Evolutionary conservation across 441 rosid genomes (phyloP).

Genomic region (Pelargonium exstipulatum): DNA sequence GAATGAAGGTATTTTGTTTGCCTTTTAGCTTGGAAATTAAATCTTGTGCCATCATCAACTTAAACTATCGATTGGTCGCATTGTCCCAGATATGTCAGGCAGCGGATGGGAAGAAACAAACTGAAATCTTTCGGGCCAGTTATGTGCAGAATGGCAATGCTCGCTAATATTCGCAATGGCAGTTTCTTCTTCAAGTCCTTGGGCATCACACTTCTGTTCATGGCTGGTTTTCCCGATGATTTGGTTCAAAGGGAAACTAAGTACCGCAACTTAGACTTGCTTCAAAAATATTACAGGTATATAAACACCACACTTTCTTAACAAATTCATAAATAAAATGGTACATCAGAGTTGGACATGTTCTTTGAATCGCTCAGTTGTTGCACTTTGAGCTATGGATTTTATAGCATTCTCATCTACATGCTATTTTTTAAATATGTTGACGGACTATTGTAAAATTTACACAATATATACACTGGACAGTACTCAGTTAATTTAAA

Average conservation of each 20-base stretch:
- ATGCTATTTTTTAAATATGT: too few species aligned
- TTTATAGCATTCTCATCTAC: too few species aligned
- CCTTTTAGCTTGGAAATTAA: not conserved
- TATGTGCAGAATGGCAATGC: slow-evolving; percentile 47
- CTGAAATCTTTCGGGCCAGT: slow-evolving; percentile 55
- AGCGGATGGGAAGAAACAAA: slow-evolving; percentile 61
- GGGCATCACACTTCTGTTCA: slow-evolving; percentile 54
- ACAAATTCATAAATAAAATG: not conserved
- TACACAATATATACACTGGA: not conserved
- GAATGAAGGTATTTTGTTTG: not conserved
- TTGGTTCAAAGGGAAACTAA: slow-evolving; percentile 50
- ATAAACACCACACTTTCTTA: not conserved
- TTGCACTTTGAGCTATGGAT: too few species aligned
- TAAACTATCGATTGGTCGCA: not conserved
- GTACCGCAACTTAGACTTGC: slow-evolving; percentile 41
- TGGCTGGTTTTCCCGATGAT: slow-evolving; percentile 57
- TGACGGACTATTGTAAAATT: too few species aligned
- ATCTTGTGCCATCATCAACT: not conserved
- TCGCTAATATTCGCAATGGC: slow-evolving; percentile 41
- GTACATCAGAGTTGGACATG: not conserved
- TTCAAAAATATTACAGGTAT: slow-evolving; percentile 59
- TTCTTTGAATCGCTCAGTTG: not conserved
- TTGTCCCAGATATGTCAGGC: slow-evolving; percentile 53
- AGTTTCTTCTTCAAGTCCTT: slow-evolving; percentile 68
- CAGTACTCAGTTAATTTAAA: not conserved